Conservation (phyloP, 106 monocot species). For the Acorus calamus region DNA sequence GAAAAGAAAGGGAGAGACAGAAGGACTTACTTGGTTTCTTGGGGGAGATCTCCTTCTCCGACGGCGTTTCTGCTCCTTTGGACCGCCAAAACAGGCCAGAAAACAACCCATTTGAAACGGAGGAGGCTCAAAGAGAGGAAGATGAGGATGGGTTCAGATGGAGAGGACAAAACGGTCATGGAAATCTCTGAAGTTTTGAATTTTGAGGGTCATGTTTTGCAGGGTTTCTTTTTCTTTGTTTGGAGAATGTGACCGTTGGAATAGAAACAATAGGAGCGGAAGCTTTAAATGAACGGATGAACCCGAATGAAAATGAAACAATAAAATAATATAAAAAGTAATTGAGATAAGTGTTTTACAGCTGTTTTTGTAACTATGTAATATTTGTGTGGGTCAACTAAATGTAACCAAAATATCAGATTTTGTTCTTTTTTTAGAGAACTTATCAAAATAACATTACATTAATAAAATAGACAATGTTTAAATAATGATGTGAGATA, state of each 20-base stretch:
- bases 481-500: no score
- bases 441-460: no score
- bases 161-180: constrained; percentile 11
- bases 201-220: neutral
- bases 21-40: neutral
- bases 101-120: constrained; percentile 43
- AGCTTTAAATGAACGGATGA: no score
- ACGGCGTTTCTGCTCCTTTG: constrained; percentile 25
- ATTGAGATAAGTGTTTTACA: no score
- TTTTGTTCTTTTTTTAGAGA: no score
- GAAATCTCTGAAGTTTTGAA: no score
- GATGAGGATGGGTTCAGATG: neutral
- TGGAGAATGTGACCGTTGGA: constrained; percentile 47
- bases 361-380: no score
- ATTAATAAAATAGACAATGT: no score
- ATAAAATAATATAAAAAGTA: no score
- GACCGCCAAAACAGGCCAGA: constrained; percentile 55
- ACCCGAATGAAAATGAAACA: no score
- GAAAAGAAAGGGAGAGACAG: neutral
- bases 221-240: constrained; percentile 2
- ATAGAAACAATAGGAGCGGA: neutral
- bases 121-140: constrained; percentile 1
- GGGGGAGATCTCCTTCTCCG: constrained; percentile 7
- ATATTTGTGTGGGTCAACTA: no score
- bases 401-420: no score